These are phyloP conservation scores for Planoprotostelium fungivorum DNA, from an alignment of 78 protist genomes.

Conservation along the genomic window DNA sequence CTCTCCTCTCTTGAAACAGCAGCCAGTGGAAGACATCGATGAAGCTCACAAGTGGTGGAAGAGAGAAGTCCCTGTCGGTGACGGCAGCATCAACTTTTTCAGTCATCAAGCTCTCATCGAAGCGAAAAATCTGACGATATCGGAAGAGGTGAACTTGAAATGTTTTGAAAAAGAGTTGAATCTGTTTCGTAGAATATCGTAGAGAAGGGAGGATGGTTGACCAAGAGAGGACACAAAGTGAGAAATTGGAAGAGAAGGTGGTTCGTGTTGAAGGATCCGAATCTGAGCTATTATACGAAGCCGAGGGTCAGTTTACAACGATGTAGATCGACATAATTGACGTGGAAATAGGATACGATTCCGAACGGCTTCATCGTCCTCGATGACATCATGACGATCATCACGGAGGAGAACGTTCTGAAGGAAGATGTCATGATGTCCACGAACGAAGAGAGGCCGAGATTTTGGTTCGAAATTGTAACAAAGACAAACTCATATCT, in stretches of 20 bases:
- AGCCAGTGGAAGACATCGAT: background rate
- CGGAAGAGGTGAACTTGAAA: background rate
- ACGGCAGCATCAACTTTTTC: background rate
- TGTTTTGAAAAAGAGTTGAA: background rate
- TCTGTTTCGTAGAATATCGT: background rate
- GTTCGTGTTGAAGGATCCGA: constrained; percentile 53
- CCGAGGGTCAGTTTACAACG: constrained; percentile 23
- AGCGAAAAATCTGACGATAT: background rate
- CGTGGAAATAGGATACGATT: background rate
- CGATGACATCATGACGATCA: background rate
- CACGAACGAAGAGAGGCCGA: background rate
- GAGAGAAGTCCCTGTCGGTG: background rate
- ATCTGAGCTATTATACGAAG: constrained; percentile 32
- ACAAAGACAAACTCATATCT: background rate
- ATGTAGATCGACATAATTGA: background rate
- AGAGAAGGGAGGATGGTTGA: constrained; percentile 34
- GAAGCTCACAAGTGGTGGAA: background rate
- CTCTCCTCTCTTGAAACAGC: background rate
- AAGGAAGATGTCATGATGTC: no score
- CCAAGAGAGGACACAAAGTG: constrained; percentile 61
- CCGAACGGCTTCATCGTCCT: background rate
- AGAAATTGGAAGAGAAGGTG: constrained; percentile 61
- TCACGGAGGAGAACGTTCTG: background rate
- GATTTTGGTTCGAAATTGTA: background rate
- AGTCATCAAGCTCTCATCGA: background rate